These are phyloP conservation scores for Trametes cinnabarina DNA, from an alignment of 768 basidiomycete genomes.

Conservation along the genomic window DNA sequence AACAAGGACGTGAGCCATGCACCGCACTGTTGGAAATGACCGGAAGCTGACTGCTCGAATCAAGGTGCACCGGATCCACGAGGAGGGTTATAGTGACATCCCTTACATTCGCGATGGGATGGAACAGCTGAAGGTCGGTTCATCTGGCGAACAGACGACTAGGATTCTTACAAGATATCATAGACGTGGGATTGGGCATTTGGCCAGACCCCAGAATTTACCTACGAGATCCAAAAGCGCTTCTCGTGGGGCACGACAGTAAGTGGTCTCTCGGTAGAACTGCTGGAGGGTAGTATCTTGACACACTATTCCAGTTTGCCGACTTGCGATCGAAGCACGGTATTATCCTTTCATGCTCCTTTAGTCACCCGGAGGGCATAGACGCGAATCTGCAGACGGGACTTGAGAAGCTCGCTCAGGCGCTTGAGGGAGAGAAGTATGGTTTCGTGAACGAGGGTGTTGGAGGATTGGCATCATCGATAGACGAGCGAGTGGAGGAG, in stretches of 20 bases:
- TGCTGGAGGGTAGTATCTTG: not conserved
- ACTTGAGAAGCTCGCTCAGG: slow-evolving; percentile 27
- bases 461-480: not conserved
- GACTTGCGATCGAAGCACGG: slow-evolving; percentile 65
- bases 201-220: slow-evolving; percentile 94
- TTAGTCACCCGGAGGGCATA: slow-evolving; percentile 26
- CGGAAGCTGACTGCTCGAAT: not conserved
- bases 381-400: slow-evolving; percentile 16
- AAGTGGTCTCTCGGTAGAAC: slow-evolving; percentile 18
- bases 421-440: slow-evolving; percentile 38
- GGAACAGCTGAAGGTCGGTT: slow-evolving; percentile 65
- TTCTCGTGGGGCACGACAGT: slow-evolving; percentile 44
- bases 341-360: slow-evolving; percentile 49
- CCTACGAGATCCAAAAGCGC: slow-evolving; percentile 46
- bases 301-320: slow-evolving; percentile 36
- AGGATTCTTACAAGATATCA: not conserved
- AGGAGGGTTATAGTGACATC: slow-evolving; percentile 43
- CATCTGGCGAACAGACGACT: not conserved
- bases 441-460: slow-evolving; percentile 35
- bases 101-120: slow-evolving; percentile 69
- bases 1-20: slow-evolving; percentile 32
- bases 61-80: slow-evolving; percentile 37
- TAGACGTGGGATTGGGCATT: slow-evolving; percentile 93
- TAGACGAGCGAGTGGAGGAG: slow-evolving; percentile 15
- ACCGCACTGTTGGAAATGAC: not conserved